phyloP scores from a whole-genome alignment of 2,329 filamentous ascomycete species.

The Bipolaris oryzae region DNA sequence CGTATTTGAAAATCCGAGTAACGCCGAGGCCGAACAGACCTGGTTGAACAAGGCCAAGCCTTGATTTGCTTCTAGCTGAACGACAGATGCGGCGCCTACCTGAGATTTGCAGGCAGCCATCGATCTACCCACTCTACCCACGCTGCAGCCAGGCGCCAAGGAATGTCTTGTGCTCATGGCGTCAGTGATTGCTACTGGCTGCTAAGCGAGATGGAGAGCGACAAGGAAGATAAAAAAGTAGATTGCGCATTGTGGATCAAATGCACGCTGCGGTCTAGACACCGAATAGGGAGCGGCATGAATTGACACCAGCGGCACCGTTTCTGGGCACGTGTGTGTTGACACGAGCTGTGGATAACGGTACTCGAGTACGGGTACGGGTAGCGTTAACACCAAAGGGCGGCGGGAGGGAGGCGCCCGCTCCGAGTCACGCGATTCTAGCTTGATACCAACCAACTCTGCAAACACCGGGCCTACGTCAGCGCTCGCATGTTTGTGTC shows the following conservation, averaged over 20 bases:
- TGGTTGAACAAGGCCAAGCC: not conserved
- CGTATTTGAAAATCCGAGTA: not conserved
- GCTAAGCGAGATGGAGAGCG: conserved; percentile 26
- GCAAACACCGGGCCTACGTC: conserved; percentile 2
- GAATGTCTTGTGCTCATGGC: conserved; percentile 17
- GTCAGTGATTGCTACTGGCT: conserved; percentile 16
- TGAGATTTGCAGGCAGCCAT: not conserved
- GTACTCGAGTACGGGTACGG: not conserved
- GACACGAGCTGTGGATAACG: conserved; percentile 1
- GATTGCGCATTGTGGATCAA: conserved; percentile 21
- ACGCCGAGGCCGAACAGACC: not conserved
- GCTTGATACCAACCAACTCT: conserved; percentile 2
- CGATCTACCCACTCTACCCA: conserved; percentile 9
- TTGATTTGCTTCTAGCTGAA: not conserved
- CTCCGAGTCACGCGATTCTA: conserved; percentile 13
- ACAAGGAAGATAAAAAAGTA: conserved; percentile 17
- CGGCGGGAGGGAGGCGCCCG: conserved; percentile 4
- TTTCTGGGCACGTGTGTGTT: conserved; percentile 6
- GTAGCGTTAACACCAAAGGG: not conserved
- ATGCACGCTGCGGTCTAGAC: conserved; percentile 3
- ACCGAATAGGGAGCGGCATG: conserved; percentile 1
- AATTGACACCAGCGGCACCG: not conserved
- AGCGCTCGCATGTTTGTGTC: conserved; percentile 15
- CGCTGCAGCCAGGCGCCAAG: conserved; percentile 10
- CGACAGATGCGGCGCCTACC: not conserved